phyloP scores from a whole-genome alignment of 1,139 yeast species.

The Magnusiomyces sp. region DNA sequence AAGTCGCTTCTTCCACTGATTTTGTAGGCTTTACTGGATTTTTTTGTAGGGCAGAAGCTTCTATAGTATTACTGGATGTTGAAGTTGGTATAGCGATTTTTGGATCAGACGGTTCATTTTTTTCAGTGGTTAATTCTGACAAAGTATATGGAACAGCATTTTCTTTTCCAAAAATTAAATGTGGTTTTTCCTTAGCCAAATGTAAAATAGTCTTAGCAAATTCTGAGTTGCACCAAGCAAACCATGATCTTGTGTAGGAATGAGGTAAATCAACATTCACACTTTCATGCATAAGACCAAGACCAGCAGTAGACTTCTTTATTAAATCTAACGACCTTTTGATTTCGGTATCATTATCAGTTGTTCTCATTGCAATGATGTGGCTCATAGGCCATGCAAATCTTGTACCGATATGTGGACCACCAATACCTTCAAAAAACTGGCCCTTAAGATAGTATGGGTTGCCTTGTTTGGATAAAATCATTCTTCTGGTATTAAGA shows the following conservation, averaged over 20 bases:
- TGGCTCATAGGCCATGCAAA: conserved; percentile 92
- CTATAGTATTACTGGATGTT: too few species aligned
- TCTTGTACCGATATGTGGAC: conserved; percentile 77
- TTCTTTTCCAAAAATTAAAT: conserved; percentile 48
- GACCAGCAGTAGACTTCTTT: conserved; percentile 54
- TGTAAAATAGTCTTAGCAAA: conserved; percentile 78
- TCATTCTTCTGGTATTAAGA: conserved; percentile 72
- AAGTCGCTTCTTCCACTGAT: too few species aligned
- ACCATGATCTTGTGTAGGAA: conserved; percentile 65
- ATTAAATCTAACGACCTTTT: conserved; percentile 40
- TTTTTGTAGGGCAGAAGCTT: too few species aligned
- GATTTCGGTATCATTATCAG: conserved; percentile 65
- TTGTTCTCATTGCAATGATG: conserved; percentile 63
- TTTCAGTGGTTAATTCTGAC: too few species aligned
- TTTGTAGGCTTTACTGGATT: too few species aligned
- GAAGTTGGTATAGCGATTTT: too few species aligned
- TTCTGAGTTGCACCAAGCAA: conserved; percentile 91
- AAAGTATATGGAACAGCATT: conserved; percentile 3
- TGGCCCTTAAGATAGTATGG: conserved; percentile 66
- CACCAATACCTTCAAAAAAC: conserved; percentile 71
- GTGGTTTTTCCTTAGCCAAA: conserved; percentile 66
- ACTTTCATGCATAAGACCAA: conserved; percentile 82
- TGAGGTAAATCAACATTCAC: conserved; percentile 51
- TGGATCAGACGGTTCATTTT: too few species aligned
- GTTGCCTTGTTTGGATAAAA: conserved; percentile 59